These are phyloP conservation scores for Globisporangium recalcitrans DNA, from an alignment of 352 stramenopile genomes.

Conservation along the genomic window DNA sequence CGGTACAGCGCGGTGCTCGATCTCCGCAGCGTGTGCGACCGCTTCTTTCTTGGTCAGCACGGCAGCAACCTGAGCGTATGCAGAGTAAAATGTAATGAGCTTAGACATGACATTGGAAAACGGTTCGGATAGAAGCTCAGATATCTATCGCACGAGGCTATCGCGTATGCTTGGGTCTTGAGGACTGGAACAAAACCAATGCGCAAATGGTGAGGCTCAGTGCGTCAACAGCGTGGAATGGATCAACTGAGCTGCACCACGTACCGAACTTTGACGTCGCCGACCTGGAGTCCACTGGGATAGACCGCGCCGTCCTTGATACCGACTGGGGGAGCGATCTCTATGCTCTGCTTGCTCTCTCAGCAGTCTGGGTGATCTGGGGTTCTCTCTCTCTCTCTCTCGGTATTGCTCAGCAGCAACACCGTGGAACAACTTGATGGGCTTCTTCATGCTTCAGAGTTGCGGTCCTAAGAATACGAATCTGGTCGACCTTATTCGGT, in stretches of 20 bases:
- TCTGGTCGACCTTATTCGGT: neutral
- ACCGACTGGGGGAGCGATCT: too few relatives aligned
- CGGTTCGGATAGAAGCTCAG: neutral
- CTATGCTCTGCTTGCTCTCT: neutral
- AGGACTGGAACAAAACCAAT: conserved; percentile 1
- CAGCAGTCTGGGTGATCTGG: too few relatives aligned
- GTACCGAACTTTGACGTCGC: conserved; percentile 15
- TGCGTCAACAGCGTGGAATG: neutral
- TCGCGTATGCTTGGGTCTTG: conserved; percentile 1
- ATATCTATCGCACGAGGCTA: conserved; percentile 10
- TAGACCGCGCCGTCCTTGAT: conserved; percentile 15
- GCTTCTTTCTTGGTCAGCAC: conserved; percentile 47
- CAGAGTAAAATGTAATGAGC: neutral
- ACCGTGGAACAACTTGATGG: neutral
- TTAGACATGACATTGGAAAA: neutral
- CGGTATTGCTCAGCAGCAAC: neutral
- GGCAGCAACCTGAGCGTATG: conserved; percentile 26
- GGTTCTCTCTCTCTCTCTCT: neutral
- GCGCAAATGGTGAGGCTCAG: neutral
- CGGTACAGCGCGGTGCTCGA: conserved; percentile 40
- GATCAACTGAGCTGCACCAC: neutral
- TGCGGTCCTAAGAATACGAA: neutral
- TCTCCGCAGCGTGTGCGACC: conserved; percentile 36
- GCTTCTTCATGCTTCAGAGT: neutral
- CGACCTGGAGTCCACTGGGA: conserved; percentile 18